These are phyloP conservation scores for Pterulicium gracile DNA, from an alignment of 1,284 basidiomycete species.

Conservation along the genomic window DNA sequence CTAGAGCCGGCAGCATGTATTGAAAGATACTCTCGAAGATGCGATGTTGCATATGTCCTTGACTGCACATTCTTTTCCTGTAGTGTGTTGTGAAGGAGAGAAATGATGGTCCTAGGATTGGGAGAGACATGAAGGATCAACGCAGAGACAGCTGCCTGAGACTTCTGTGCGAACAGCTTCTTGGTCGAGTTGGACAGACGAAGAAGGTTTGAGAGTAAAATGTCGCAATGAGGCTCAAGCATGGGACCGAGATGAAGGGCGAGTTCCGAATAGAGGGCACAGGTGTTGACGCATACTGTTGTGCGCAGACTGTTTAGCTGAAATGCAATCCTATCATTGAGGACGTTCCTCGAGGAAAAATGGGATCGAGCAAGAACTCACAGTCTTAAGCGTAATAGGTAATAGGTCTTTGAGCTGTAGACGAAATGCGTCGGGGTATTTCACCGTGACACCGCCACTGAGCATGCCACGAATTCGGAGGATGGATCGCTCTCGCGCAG, in stretches of 20 bases:
- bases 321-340: slow-evolving; percentile 7
- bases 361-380: slow-evolving; percentile 26
- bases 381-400: slow-evolving; percentile 81
- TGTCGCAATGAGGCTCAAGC: slow-evolving; percentile 73
- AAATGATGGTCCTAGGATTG: slow-evolving; percentile 60
- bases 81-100: slow-evolving; percentile 63
- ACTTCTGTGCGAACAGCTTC: slow-evolving; percentile 82
- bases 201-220: slow-evolving; percentile 64
- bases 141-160: slow-evolving; percentile 63
- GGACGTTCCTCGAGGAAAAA: slow-evolving; percentile 6
- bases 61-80: slow-evolving; percentile 82
- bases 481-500: slow-evolving; percentile 70
- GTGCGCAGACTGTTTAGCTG: slow-evolving; percentile 87
- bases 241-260: slow-evolving; percentile 55
- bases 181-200: slow-evolving; percentile 94
- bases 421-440: slow-evolving; percentile 69
- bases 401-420: slow-evolving; percentile 69
- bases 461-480: slow-evolving; percentile 86
- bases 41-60: slow-evolving; percentile 56
- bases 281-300: slow-evolving; percentile 78
- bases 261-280: slow-evolving; percentile 72
- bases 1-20: slow-evolving; percentile 56
- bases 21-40: slow-evolving; percentile 68
- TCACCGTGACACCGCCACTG: slow-evolving; percentile 68
- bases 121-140: slow-evolving; percentile 67